A percentile compares a stretch with the other conserved stretches of the same genome.
Conservation (phyloP, 495 filamentous ascomycete genomes). For the Geoglossum glabrum region DNA sequence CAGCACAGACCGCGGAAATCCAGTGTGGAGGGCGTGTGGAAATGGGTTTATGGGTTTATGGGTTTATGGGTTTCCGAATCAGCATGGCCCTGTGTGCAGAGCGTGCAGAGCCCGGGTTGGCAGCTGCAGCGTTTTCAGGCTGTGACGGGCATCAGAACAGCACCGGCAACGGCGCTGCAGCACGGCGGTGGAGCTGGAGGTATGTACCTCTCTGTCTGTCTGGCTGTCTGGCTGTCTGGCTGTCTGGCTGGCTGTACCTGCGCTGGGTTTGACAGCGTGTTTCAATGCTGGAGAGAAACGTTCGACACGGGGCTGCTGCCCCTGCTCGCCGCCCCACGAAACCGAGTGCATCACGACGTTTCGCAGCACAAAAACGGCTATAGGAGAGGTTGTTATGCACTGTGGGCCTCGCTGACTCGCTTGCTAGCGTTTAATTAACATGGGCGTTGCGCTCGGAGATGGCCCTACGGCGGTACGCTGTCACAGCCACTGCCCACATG, state of each 20-base stretch:
- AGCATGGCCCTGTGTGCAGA: not conserved
- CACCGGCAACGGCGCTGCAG: no score
- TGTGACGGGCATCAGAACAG: no score
- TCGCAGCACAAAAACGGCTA: not conserved
- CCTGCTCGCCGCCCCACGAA: not conserved
- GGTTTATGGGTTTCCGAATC: constrained; percentile 2
- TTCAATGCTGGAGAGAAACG: not conserved
- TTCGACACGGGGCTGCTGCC: not conserved
- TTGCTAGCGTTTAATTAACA: not conserved
- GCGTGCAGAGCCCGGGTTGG: not conserved
- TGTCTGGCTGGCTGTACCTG: not conserved
- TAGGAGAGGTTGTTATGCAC: not conserved
- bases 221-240: not conserved
- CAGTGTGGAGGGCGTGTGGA: not conserved
- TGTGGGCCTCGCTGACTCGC: not conserved
- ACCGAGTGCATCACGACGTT: not conserved
- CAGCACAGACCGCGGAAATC: not conserved
- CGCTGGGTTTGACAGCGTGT: not conserved
- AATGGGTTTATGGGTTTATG: constrained; percentile 1
- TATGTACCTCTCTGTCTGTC: no score
- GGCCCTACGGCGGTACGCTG: not conserved
- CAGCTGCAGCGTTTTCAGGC: not conserved
- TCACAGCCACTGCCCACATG: no score
- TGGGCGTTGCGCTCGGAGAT: not conserved
- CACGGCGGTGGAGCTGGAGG: no score